A percentile compares a stretch with the other conserved stretches of the same genome.
phyloP scores from a whole-genome alignment of 2,329 filamentous ascomycete genomes.

The Aspergillus ochraceus region DNA sequence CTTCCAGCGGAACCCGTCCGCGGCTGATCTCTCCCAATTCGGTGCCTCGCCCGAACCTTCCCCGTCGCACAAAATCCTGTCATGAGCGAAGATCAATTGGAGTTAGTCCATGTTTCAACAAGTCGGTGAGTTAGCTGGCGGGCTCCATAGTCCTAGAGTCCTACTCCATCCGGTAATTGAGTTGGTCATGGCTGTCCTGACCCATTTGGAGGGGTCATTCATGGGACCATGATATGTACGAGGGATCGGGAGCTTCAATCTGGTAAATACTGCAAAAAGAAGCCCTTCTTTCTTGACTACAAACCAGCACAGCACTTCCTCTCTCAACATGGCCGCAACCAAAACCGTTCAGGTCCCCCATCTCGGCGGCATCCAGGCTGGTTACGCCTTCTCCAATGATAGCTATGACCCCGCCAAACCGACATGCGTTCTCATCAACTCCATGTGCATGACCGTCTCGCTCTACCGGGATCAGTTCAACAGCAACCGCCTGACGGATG shows the following conservation, averaged over 20 bases:
- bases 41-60: not conserved
- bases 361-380: conserved; percentile 51
- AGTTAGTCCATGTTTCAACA: not conserved
- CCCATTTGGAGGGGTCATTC: not conserved
- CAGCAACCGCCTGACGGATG: conserved; percentile 34
- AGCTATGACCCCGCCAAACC: conserved; percentile 53
- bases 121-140: not conserved
- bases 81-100: not conserved
- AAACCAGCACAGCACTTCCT: not conserved
- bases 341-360: conserved; percentile 48
- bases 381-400: conserved; percentile 46
- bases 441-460: conserved; percentile 51
- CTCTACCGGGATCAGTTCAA: conserved; percentile 45
- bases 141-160: not conserved
- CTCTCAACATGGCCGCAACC: conserved; percentile 21
- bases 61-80: not conserved
- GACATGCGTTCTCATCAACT: conserved; percentile 53
- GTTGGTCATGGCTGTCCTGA: not conserved
- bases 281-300: not conserved
- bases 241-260: not conserved
- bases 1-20: not conserved
- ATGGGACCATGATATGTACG: not conserved
- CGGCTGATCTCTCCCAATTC: not conserved
- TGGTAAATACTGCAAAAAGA: not conserved
- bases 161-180: not conserved